phyloP scores from a whole-genome alignment of 352 stramenopile genomes.

The Phytophthora multivora region DNA sequence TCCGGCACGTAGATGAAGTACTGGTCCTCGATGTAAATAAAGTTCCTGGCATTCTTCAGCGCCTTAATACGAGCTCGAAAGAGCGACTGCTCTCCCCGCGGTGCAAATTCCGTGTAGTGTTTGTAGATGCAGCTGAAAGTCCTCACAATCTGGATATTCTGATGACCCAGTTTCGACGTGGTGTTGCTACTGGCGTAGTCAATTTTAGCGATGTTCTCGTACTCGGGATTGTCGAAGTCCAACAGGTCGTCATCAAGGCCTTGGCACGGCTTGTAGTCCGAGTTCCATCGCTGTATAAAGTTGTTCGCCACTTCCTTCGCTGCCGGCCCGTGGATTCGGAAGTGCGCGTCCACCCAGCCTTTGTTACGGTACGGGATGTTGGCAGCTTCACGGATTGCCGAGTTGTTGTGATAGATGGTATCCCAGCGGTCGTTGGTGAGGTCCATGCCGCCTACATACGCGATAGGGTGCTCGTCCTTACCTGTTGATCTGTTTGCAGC shows the following conservation, averaged over 20 bases:
- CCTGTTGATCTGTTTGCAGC: slow-evolving; percentile 5
- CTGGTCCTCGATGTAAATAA: slow-evolving; percentile 38
- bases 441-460: slow-evolving; percentile 63
- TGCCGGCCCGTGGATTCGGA: slow-evolving; percentile 51
- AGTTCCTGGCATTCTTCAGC: slow-evolving; percentile 49
- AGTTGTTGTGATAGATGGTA: slow-evolving; percentile 50
- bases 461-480: slow-evolving; percentile 25
- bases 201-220: slow-evolving; percentile 15
- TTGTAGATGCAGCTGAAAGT: slow-evolving; percentile 64
- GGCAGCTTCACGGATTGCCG: slow-evolving; percentile 33
- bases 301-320: slow-evolving; percentile 60
- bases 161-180: slow-evolving; percentile 8
- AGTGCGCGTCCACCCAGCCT: slow-evolving; percentile 58
- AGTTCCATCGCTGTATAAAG: slow-evolving; percentile 63
- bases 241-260: slow-evolving; percentile 40
- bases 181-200: slow-evolving; percentile 17
- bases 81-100: slow-evolving; percentile 49
- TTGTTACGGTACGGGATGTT: slow-evolving; percentile 38
- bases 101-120: slow-evolving; percentile 59
- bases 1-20: slow-evolving; percentile 49
- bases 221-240: slow-evolving; percentile 52
- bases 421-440: slow-evolving; percentile 64
- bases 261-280: slow-evolving; percentile 26
- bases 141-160: slow-evolving; percentile 60
- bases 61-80: slow-evolving; percentile 50